Evolutionary conservation across 176 grass and related monocot species (phyloP), one percentile per base, ranked within the genome.

Genomic region (Aegilops speltoides): DNA sequence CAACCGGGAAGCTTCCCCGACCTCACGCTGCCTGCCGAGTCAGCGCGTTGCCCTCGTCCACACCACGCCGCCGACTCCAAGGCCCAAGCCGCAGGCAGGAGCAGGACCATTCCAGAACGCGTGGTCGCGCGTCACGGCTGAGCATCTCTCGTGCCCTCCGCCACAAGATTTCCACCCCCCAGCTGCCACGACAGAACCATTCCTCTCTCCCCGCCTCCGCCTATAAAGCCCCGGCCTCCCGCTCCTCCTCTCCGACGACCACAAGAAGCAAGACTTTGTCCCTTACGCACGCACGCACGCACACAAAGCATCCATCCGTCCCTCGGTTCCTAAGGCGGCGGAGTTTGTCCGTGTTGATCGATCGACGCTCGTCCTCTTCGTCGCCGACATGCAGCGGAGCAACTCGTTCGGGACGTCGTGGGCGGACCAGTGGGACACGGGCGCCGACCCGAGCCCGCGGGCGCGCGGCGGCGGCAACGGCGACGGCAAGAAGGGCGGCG

Each of bases 401-500:
- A 54, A 0, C 50, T 54, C 50, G 50, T 54, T 54, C 50, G 50
- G 50, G 31, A 41, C 89, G 73, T 94, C 96, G 37, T 98, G 96
- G 96, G 93, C 96, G 26, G 96, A 98, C 90, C 95, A 98, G 93
- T 98, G 96, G 93, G 96, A 95, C 77, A 85, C 46, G 52, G 84
- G 90, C 78, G 68, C 65, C 74, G 83, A 97, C 81, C 83, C 76
- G 15, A 84, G 37, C 73, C 82, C 88, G 13, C 24, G 8, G 5
- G 32, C 25, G 19, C 59, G 60, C 6, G 25, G 79, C 33, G 6
- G 48, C 6, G 22, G 16, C 22, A 13, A 1, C 25, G 8, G 15
- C 22, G 24, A 22, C 10, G 48, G 22, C 1, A 26, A 73, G 24
- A 85, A 82, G 83, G 62, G 74, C 65, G 70, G 82, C 40, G 80